A percentile compares a stretch with the other conserved stretches of the same genome.
Evolutionary conservation across 2,329 filamentous ascomycete genomes (phyloP).

Genomic region (Camptophora hylomeconis): DNA sequence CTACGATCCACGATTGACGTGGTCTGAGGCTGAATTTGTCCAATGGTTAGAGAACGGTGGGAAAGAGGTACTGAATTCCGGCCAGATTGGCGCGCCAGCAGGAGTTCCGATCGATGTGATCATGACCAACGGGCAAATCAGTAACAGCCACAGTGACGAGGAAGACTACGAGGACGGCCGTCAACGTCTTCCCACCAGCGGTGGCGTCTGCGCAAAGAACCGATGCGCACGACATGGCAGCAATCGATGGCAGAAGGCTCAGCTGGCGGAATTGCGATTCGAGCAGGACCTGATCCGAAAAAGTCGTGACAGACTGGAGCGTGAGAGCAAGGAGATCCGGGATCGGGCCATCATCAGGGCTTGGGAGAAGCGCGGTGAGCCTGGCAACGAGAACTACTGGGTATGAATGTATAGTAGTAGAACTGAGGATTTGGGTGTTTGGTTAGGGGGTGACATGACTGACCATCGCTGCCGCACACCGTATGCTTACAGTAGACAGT

Average conservation of each 20-base stretch:
- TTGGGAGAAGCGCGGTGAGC: slow-evolving; percentile 13
- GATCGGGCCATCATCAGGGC: slow-evolving; percentile 13
- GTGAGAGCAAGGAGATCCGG: slow-evolving; percentile 10
- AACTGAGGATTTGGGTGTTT: no score
- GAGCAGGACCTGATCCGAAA: slow-evolving; percentile 15
- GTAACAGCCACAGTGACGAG: slow-evolving; percentile 17
- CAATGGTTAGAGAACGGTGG: slow-evolving; percentile 30
- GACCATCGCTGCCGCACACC: no score
- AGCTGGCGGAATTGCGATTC: slow-evolving; percentile 19
- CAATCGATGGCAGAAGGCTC: slow-evolving; percentile 29
- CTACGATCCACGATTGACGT: slow-evolving; percentile 33
- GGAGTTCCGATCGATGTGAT: slow-evolving; percentile 15
- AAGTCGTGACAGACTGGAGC: slow-evolving; percentile 7
- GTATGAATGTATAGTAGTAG: no score
- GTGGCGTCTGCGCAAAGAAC: slow-evolving; percentile 34
- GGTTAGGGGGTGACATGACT: no score
- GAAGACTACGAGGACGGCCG: slow-evolving; percentile 25
- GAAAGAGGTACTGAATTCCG: slow-evolving; percentile 19
- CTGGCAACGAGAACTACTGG: no score
- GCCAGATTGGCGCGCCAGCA: slow-evolving; percentile 21
- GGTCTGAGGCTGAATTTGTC: slow-evolving; percentile 36
- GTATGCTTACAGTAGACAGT: no score
- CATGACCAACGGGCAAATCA: slow-evolving; percentile 20
- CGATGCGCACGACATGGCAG: slow-evolving; percentile 25
- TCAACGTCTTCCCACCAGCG: slow-evolving; percentile 19